phyloP scores from a whole-genome alignment of 2,329 filamentous ascomycete species.

The Zymoseptoria ardabiliae region DNA sequence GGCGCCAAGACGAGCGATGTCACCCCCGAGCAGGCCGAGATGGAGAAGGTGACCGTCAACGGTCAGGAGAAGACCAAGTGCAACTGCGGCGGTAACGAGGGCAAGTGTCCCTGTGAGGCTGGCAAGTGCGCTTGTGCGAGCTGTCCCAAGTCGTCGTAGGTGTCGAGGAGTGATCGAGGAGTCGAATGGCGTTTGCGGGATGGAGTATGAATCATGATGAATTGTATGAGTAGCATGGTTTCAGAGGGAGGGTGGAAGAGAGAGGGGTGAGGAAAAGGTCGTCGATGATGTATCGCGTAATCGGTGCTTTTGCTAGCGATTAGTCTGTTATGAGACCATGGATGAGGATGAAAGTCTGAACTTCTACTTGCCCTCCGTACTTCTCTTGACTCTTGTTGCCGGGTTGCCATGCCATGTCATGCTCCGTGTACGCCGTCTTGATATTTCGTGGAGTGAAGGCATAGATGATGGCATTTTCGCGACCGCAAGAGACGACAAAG shows the following conservation, averaged over 20 bases:
- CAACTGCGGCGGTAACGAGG: conserved; percentile 41
- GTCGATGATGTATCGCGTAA: neutral
- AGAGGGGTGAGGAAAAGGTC: neutral
- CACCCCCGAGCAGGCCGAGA: conserved; percentile 27
- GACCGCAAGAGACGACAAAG: too few relatives aligned
- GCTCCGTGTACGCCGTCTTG: neutral
- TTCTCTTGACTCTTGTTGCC: neutral
- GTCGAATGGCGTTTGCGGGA: neutral
- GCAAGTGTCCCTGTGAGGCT: conserved; percentile 41
- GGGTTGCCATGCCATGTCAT: too few relatives aligned
- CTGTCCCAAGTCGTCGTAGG: conserved; percentile 37
- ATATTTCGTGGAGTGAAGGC: neutral
- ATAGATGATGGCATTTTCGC: too few relatives aligned
- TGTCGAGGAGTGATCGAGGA: neutral
- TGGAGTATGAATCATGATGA: neutral
- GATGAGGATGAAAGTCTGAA: neutral
- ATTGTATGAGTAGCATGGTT: neutral
- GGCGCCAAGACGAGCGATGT: conserved; percentile 15
- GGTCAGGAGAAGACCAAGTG: conserved; percentile 42
- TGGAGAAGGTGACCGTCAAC: conserved; percentile 46
- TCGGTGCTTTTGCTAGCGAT: neutral
- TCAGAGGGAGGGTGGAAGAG: neutral
- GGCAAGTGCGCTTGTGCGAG: conserved; percentile 43
- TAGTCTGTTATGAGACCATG: neutral
- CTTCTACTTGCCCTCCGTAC: neutral